These are phyloP conservation scores for carrot (Daucus carota) DNA, from an alignment of 129 eudicot species.

Conservation along the genomic window DNA sequence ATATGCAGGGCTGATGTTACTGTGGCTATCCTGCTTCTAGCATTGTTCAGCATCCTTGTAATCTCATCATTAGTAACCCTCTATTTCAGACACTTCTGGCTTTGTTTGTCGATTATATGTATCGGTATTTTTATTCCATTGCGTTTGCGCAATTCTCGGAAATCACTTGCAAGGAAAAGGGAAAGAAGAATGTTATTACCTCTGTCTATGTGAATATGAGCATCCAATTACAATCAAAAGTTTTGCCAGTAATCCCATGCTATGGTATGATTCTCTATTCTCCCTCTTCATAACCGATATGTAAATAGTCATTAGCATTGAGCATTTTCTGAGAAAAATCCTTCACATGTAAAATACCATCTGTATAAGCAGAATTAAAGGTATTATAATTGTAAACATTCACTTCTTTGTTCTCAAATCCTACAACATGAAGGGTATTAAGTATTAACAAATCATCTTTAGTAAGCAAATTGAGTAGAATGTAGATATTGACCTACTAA, in stretches of 20 bases:
- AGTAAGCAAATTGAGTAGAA: background rate
- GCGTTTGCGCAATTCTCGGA: constrained; percentile 52
- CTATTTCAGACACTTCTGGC: constrained; percentile 53
- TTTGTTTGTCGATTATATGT: constrained; percentile 44
- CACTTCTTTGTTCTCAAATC: background rate
- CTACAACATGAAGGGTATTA: background rate
- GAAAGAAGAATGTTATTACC: constrained; percentile 54
- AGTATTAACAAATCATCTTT: background rate
- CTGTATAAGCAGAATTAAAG: background rate
- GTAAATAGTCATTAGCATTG: background rate
- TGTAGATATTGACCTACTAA: background rate
- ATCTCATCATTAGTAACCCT: constrained; percentile 53
- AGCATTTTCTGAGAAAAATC: constrained; percentile 22
- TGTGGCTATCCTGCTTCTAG: constrained; percentile 47
- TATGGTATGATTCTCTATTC: constrained; percentile 17
- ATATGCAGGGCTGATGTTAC: constrained; percentile 63
- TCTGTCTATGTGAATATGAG: constrained; percentile 52
- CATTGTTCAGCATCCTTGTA: constrained; percentile 42
- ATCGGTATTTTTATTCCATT: constrained; percentile 43
- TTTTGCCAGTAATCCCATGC: constrained; percentile 13
- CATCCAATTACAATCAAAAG: constrained; percentile 10
- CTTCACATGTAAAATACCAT: constrained; percentile 26
- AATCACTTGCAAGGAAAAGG: constrained; percentile 51
- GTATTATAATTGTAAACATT: background rate
- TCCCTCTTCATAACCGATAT: constrained; percentile 4